Evolutionary conservation across 805 yeast genomes (phyloP).

Genomic region (Yamadazyma endophytica): DNA sequence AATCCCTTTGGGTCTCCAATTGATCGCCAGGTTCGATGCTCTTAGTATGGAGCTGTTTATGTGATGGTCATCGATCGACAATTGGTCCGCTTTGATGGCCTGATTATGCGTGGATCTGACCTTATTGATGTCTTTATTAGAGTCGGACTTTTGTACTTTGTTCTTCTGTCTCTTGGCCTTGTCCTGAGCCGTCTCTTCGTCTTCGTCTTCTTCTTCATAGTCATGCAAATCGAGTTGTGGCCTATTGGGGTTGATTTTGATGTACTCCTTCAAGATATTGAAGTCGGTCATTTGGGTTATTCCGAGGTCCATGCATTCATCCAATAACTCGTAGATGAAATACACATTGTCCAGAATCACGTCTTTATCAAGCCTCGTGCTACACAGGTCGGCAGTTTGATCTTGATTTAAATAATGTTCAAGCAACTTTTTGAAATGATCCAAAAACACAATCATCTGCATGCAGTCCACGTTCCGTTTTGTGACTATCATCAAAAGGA

Average conservation of each 20-base stretch:
- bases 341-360: slow-evolving; percentile 68
- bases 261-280: slow-evolving; percentile 72
- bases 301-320: slow-evolving; percentile 88
- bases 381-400: background rate
- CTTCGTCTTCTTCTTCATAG: slow-evolving; percentile 4
- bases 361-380: slow-evolving; percentile 46
- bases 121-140: slow-evolving; percentile 9
- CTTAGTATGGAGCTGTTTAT: slow-evolving; percentile 71
- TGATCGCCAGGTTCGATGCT: slow-evolving; percentile 60
- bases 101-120: slow-evolving; percentile 37
- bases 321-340: slow-evolving; percentile 75
- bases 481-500: slow-evolving; percentile 39
- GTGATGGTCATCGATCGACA: slow-evolving; percentile 17
- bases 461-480: slow-evolving; percentile 51
- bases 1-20: slow-evolving; percentile 45
- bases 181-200: slow-evolving; percentile 4
- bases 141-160: slow-evolving; percentile 1
- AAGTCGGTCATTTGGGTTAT: slow-evolving; percentile 81
- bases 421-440: slow-evolving; percentile 28
- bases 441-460: slow-evolving; percentile 54
- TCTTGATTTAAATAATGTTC: slow-evolving; percentile 21
- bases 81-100: slow-evolving; percentile 29
- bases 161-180: slow-evolving; percentile 9
- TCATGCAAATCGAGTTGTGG: slow-evolving; percentile 11
- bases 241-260: slow-evolving; percentile 48